A percentile compares a stretch with the other conserved stretches of the same genome.
These are phyloP conservation scores for Globisporangium okanoganense DNA, from an alignment of 352 stramenopile genomes.

Conservation along the genomic window DNA sequence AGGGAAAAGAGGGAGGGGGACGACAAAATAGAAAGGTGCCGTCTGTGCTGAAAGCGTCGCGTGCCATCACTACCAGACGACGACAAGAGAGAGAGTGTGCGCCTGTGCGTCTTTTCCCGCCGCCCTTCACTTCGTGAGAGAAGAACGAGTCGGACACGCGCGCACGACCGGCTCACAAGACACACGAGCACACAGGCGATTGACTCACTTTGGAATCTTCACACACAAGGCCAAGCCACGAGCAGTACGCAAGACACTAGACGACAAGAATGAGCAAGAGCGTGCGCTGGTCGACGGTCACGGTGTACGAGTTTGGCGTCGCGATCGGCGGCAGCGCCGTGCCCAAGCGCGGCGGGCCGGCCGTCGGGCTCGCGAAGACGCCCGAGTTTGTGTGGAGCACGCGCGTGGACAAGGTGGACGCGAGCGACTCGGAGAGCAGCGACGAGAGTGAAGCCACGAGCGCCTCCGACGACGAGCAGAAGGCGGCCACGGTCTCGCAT, in stretches of 20 bases:
- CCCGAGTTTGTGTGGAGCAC: constrained; percentile 42
- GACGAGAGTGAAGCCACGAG: not conserved
- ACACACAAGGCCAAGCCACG: too few species aligned
- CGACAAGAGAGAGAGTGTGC: constrained; percentile 1
- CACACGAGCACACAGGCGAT: not conserved
- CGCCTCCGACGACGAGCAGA: constrained; percentile 3
- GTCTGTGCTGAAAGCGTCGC: not conserved
- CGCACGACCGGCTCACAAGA: too few species aligned
- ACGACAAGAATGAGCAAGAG: constrained; percentile 27
- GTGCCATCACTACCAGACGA: constrained; percentile 1
- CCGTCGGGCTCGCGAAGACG: constrained; percentile 41
- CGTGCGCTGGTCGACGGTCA: constrained; percentile 56
- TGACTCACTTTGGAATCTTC: constrained; percentile 5
- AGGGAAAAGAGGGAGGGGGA: not conserved
- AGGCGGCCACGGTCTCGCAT: not conserved
- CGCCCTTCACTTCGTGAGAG: not conserved
- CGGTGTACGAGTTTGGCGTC: constrained; percentile 65
- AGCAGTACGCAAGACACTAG: not conserved
- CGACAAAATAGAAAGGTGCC: constrained; percentile 6
- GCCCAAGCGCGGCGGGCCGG: constrained; percentile 40
- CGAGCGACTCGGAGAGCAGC: constrained; percentile 9
- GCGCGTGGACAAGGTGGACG: constrained; percentile 33
- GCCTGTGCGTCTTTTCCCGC: constrained; percentile 11
- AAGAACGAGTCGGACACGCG: constrained; percentile 1
- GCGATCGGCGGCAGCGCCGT: constrained; percentile 46